Evolutionary conservation across 2,329 filamentous ascomycete species (phyloP), one percentile per base, ranked within the genome.

Genomic region (Fusarium sp.): DNA sequence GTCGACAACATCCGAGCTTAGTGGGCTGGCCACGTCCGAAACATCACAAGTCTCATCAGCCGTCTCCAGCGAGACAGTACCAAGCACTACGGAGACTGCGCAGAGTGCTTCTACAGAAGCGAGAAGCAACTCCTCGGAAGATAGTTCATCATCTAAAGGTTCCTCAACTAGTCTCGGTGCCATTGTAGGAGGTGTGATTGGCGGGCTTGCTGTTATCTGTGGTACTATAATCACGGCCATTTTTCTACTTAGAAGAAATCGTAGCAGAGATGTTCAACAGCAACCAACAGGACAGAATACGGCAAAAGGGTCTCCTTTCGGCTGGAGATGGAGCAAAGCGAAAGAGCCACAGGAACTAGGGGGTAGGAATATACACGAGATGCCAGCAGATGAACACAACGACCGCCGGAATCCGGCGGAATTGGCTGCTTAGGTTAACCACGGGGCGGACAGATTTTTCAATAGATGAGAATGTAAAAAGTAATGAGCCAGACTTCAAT

Each of bases 181-280:
- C 17, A 79, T 80, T 15, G 67, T 80, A 6, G 79, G 79, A 15
- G 79, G 78, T 4, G 75, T 75, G 1, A 62, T 81, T 10, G 78
- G 79, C 3, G 77, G 78, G 1, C 55, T 81, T 4, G 77, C 76
- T 1, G 66, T 81, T 4, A 39, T 82, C 9, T 35, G 53, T 3
- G n/a, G 20, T 5, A 64, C 47, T 11, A 25, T 48, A 11, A 39
- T 64, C 3, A 20, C n/a, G 1, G 53, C 52, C 14, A 63, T 62
- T 9, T 62, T 45, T 8, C 18, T 68, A n/a, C 45, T 66, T 9
- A 33, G 52, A n/a, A 43, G 43, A 15, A 68, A 51, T 11, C 42
- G 56, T 5, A 33, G 18, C 10, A 56, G n/a, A 27, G 35, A 29
- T 15, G 8, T 11, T 3, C 8, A 29, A n/a, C 6, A 23, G 7